Evolutionary conservation across 2,329 filamentous ascomycete genomes (phyloP).

Genomic region (Reticulascus tulasneorum): DNA sequence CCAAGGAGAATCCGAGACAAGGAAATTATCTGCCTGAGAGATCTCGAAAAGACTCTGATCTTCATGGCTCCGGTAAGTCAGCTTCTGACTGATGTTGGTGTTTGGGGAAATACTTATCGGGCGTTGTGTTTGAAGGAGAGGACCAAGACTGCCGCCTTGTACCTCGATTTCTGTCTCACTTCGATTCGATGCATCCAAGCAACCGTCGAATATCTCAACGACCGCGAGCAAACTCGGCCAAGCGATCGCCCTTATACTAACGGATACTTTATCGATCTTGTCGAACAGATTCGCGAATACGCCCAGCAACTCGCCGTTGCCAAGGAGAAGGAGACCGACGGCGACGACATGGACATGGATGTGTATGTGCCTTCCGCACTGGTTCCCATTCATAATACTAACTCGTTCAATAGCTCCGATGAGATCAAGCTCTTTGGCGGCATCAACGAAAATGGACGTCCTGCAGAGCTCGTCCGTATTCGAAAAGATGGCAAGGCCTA

Average conservation of each 20-base stretch:
- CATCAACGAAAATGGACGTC: constrained; percentile 74
- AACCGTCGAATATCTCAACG: constrained; percentile 79
- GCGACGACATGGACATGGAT: constrained; percentile 55
- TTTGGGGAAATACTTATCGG: constrained; percentile 65
- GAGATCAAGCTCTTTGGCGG: constrained; percentile 79
- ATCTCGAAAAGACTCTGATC: constrained; percentile 89
- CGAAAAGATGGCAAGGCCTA: constrained; percentile 76
- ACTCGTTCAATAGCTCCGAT: constrained; percentile 42
- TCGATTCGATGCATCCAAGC: constrained; percentile 88
- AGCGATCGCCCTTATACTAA: constrained; percentile 88
- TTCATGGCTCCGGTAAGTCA: constrained; percentile 91
- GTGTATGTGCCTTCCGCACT: constrained; percentile 39
- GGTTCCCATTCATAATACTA: not conserved
- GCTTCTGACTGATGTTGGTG: constrained; percentile 44
- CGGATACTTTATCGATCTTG: constrained; percentile 94
- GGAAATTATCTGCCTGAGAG: constrained; percentile 84
- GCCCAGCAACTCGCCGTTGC: constrained; percentile 76
- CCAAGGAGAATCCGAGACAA: constrained; percentile 76
- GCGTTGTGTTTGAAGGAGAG: constrained; percentile 75
- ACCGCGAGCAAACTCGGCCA: constrained; percentile 80
- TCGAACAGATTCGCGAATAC: constrained; percentile 90
- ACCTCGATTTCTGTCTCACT: constrained; percentile 84
- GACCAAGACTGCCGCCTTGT: constrained; percentile 65
- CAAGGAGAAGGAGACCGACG: constrained; percentile 61
- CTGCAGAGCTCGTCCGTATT: constrained; percentile 78